phyloP scores from a whole-genome alignment of 2,329 filamentous ascomycete genomes.

The Stromatinia cepivora region DNA sequence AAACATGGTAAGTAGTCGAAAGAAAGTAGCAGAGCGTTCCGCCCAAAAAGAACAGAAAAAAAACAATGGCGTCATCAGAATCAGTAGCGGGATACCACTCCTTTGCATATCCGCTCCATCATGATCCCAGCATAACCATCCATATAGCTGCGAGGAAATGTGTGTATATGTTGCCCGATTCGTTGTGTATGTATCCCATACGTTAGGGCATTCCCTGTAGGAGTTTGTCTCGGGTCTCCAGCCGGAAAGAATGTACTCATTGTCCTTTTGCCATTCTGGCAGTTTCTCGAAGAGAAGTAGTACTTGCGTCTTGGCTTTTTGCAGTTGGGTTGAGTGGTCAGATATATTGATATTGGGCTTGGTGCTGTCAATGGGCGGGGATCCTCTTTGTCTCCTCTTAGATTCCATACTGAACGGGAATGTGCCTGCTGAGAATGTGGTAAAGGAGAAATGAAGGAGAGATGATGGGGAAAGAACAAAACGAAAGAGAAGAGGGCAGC shows the following conservation, averaged over 20 bases:
- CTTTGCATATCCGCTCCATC: neutral
- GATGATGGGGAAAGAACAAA: neutral
- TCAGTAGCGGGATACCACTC: neutral
- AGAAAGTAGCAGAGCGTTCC: neutral
- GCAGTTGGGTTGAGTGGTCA: neutral
- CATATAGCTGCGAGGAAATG: neutral
- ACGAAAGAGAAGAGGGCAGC: neutral
- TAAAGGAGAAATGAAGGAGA: neutral
- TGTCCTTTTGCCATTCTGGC: neutral
- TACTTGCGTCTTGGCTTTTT: neutral
- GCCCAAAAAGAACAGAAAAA: neutral
- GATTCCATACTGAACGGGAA: neutral
- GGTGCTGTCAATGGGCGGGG: neutral
- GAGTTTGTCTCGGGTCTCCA: neutral
- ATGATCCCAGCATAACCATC: neutral
- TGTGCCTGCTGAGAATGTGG: neutral
- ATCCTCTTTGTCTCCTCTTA: neutral
- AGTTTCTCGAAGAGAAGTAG: neutral
- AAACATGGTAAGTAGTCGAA: neutral
- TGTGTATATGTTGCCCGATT: neutral
- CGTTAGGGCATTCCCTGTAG: neutral
- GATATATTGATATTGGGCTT: neutral
- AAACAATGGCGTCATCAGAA: neutral
- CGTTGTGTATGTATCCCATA: neutral
- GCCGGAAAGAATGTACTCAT: neutral